A percentile compares a stretch with the other conserved stretches of the same genome.
Evolutionary conservation across 73 alveolate genomes (phyloP).

Genomic region (Paramecium sonneborni): DNA sequence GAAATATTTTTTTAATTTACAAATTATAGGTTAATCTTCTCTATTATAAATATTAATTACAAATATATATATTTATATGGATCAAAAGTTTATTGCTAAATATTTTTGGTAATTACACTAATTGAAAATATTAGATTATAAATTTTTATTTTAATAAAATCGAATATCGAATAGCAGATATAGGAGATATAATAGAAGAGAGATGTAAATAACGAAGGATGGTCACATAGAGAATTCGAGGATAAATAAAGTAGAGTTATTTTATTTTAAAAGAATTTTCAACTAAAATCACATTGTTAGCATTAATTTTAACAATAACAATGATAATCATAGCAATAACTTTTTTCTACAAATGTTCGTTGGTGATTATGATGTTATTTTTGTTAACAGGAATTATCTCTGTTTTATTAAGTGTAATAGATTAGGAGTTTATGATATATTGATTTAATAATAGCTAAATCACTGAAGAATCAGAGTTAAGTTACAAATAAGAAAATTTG

Average conservation of each 20-base stretch:
- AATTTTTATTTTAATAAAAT: not conserved
- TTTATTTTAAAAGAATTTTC: not conserved
- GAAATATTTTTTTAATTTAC: no score
- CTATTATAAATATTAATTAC: no score
- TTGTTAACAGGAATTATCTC: not conserved
- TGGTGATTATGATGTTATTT: not conserved
- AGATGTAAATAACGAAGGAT: conserved; percentile 1
- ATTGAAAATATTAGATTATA: not conserved
- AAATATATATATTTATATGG: no score
- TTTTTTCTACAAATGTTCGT: not conserved
- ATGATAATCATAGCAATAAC: not conserved
- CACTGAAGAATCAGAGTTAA: not conserved
- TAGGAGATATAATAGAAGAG: not conserved
- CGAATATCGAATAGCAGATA: not conserved
- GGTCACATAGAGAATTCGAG: conserved; percentile 7
- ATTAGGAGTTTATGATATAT: not conserved
- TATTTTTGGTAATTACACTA: not conserved
- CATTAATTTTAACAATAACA: not conserved
- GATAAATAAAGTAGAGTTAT: not conserved
- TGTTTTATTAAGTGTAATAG: not conserved
- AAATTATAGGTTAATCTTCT: no score
- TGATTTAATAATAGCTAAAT: not conserved
- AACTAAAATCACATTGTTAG: not conserved
- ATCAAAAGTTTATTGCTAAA: no score
- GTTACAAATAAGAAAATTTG: not conserved